These are phyloP conservation scores for Alternaria ventricosa DNA, from an alignment of 2,329 filamentous ascomycete genomes.

Conservation along the genomic window DNA sequence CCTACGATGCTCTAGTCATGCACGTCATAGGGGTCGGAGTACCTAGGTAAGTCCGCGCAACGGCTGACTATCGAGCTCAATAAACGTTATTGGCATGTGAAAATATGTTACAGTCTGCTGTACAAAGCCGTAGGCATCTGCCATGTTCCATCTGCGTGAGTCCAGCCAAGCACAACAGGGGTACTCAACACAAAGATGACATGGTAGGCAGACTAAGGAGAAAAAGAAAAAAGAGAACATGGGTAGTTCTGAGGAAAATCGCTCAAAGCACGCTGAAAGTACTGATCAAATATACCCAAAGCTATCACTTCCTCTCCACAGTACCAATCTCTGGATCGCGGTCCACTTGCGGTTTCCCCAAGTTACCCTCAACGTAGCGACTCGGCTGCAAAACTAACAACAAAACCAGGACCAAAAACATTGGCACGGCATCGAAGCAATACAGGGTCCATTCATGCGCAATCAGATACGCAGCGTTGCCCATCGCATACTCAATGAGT, in stretches of 20 bases:
- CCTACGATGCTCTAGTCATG: neutral
- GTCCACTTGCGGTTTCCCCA: neutral
- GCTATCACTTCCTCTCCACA: neutral
- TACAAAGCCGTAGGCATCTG: neutral
- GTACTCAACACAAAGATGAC: neutral
- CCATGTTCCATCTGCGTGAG: neutral
- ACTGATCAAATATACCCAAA: neutral
- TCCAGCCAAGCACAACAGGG: neutral
- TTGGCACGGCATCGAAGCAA: slow-evolving; percentile 56
- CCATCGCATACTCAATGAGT: slow-evolving; percentile 58
- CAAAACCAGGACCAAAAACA: slow-evolving; percentile 52
- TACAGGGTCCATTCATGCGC: slow-evolving; percentile 56
- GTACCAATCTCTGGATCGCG: neutral
- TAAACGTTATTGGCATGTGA: neutral
- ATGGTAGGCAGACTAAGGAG: neutral
- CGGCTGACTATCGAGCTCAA: neutral
- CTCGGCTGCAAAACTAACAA: slow-evolving; percentile 40
- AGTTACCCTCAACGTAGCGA: slow-evolving; percentile 18
- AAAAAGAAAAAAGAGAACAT: neutral
- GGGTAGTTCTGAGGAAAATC: neutral
- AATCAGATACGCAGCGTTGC: slow-evolving; percentile 55
- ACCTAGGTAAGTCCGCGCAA: neutral
- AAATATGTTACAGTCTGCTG: neutral
- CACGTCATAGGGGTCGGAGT: neutral
- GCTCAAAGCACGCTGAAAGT: neutral